A percentile compares a stretch with the other conserved stretches of the same genome.
These are phyloP conservation scores for Telfairia occidentalis DNA, from an alignment of 331 rosid genomes.

Conservation along the genomic window DNA sequence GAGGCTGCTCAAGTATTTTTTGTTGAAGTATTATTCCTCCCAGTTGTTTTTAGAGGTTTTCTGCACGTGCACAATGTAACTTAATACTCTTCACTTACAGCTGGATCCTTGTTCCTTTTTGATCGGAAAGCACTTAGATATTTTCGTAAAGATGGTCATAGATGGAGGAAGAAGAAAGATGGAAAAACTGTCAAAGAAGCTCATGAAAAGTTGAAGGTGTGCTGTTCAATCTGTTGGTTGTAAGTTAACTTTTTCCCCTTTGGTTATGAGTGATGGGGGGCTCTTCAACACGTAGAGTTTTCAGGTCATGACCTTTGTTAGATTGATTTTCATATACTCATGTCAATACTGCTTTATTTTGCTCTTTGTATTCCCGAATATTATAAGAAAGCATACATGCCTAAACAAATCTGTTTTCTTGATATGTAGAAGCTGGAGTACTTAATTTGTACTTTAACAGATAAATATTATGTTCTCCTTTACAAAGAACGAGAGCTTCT, in stretches of 20 bases:
- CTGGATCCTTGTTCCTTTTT: constrained; percentile 64
- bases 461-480: too few species aligned
- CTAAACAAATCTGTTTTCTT: background rate
- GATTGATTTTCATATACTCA: background rate
- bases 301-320: background rate
- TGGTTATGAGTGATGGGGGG: constrained; percentile 6
- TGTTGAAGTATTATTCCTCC: background rate
- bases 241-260: constrained; percentile 32
- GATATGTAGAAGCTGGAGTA: constrained; percentile 2
- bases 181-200: constrained; percentile 78
- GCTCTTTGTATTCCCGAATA: background rate
- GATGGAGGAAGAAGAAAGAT: constrained; percentile 79
- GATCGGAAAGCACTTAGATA: constrained; percentile 58
- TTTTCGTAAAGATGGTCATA: constrained; percentile 74
- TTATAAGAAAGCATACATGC: too few species aligned
- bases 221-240: constrained; percentile 55
- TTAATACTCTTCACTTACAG: constrained; percentile 23
- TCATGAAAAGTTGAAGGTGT: constrained; percentile 87
- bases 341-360: background rate
- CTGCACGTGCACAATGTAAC: constrained; percentile 8
- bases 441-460: background rate
- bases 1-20: background rate
- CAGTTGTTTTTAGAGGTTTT: constrained; percentile 2
- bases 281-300: background rate
- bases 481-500: background rate